Base-by-base conservation (phyloP, 257 asterid genomes). In the Przewalskia tangutica region DNA sequence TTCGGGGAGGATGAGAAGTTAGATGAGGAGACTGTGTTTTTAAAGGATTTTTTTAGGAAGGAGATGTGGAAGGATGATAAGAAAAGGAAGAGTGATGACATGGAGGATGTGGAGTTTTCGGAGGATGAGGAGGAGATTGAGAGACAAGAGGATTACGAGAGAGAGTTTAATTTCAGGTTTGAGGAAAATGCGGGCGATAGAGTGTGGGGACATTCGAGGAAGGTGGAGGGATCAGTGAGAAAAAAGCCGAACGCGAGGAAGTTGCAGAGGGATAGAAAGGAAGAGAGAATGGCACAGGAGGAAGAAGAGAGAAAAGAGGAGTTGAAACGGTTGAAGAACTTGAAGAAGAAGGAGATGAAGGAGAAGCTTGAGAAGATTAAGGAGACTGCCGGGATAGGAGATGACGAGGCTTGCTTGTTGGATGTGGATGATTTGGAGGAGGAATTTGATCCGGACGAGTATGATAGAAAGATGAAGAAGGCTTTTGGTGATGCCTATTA, bases 171-270 rank as follows among this genome's bases (percentile, higher is more conserved):
- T 82, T 93, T 94, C 77, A 88, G 98, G 87, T 91, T 79, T 53
- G 97, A 94, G 90, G 97, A 93, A 89, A 90, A 91, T 88, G 90
- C 92, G 0, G 93, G 95, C 38, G 97, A 93, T 87, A 81, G 98
- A 78, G 92, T 94, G 73, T 77, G 85, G 90, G 95, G 97, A 14
- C 91, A 93, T 85, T 85, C 97, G 0, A 71, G 97, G 81, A 86
- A 78, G 65, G 93, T 94, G 79, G 97, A 91, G 81, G 98, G 97
- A 34, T 94, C 98, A 0, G 97, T 94, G 55, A 94, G 97, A 90
- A 94, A 93, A 88, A 91, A 87, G 84, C 85, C 88, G 5, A 90
- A 89, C 11, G 84, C 91, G 3, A 90, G 97, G 86, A 91, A 94
- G 87, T 84, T 23, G 44, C 97, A 94, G 88, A 90, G 97, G 85